Evolutionary conservation across 768 basidiomycete species (phyloP).

Genomic region (Lentinula boryana): DNA sequence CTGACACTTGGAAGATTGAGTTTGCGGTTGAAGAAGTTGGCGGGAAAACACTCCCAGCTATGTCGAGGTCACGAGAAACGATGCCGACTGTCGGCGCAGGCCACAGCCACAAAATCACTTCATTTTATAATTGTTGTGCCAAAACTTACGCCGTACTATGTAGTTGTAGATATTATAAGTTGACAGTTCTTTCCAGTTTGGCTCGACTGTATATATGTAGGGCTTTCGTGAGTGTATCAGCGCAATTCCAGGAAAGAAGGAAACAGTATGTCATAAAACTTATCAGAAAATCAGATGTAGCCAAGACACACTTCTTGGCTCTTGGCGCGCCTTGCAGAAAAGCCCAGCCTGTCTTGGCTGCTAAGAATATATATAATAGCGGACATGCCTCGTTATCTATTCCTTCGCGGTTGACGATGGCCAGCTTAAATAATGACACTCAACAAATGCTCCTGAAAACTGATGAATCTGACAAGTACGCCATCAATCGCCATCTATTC

Average conservation of each 20-base stretch:
- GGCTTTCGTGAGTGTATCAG: too few relatives aligned
- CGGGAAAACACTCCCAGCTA: too few relatives aligned
- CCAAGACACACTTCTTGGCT: neutral
- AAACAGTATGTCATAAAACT: neutral
- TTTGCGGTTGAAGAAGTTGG: too few relatives aligned
- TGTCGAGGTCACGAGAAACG: too few relatives aligned
- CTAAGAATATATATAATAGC: neutral
- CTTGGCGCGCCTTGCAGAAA: neutral
- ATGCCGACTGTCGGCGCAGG: too few relatives aligned
- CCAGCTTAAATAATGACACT: neutral
- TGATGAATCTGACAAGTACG: neutral
- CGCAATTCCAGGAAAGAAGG: neutral
- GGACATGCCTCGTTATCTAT: neutral
- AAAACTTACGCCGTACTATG: too few relatives aligned
- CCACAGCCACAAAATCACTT: too few relatives aligned
- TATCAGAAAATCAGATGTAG: neutral
- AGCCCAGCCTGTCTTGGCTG: neutral
- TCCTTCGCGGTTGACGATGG: neutral
- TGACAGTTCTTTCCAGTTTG: too few relatives aligned
- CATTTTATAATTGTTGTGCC: too few relatives aligned
- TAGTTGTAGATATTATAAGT: too few relatives aligned
- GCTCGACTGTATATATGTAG: too few relatives aligned
- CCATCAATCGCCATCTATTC: neutral
- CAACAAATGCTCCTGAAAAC: neutral
- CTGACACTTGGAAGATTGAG: neutral